phyloP scores from a whole-genome alignment of 352 stramenopile species.

The Pythium phragmiticola region DNA sequence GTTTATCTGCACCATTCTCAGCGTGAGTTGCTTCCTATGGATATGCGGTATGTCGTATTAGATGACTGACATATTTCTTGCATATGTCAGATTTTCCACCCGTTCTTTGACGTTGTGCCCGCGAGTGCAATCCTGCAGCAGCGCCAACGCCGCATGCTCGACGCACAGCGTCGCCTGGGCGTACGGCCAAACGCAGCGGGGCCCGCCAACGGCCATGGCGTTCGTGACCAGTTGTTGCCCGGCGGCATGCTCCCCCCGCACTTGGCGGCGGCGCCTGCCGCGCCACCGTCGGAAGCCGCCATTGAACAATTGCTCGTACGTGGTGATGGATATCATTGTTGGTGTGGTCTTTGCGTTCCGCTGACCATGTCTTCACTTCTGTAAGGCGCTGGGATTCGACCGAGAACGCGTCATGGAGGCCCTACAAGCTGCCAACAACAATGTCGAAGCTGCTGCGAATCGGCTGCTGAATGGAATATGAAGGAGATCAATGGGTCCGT shows the following conservation, averaged over 20 bases:
- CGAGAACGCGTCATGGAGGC: conserved; percentile 66
- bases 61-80: neutral
- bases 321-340: neutral
- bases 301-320: conserved; percentile 80
- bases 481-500: conserved; percentile 2
- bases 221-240: conserved; percentile 79
- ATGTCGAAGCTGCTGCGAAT: conserved; percentile 86
- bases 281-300: conserved; percentile 63
- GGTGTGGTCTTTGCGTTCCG: neutral
- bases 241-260: conserved; percentile 58
- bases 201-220: conserved; percentile 49
- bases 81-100: conserved; percentile 46
- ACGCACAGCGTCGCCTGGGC: conserved; percentile 68
- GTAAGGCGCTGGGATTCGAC: conserved; percentile 64
- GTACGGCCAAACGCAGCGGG: conserved; percentile 30
- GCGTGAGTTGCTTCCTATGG: conserved; percentile 23
- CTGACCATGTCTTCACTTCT: neutral
- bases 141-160: conserved; percentile 66
- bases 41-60: neutral
- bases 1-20: conserved; percentile 63
- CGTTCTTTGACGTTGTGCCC: conserved; percentile 81
- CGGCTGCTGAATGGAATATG: conserved; percentile 73
- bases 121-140: conserved; percentile 59
- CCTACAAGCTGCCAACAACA: conserved; percentile 77
- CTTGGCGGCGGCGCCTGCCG: conserved; percentile 54